Percentiles rank a stretch among this genome's conserved stretches.
These are phyloP conservation scores for Bodo saltans DNA, from an alignment of 78 protist species.

Conservation along the genomic window DNA sequence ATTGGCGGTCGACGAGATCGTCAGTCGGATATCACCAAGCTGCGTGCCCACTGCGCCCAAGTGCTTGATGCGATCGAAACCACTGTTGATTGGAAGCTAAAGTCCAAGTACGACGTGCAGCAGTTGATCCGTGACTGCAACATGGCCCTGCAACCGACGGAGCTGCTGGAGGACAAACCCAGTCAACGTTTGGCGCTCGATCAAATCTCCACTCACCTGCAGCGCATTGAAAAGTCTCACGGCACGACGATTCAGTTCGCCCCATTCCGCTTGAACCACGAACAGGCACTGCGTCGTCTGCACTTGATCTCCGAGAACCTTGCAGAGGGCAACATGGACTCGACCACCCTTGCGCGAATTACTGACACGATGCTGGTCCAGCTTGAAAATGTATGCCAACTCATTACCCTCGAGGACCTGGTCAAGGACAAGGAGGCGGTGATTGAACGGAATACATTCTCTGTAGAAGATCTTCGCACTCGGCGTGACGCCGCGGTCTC, in stretches of 20 bases:
- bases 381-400: not conserved
- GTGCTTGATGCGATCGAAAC: not conserved
- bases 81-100: conserved; percentile 7
- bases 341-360: conserved; percentile 1
- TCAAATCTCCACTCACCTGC: not conserved
- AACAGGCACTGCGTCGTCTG: not conserved
- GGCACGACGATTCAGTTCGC: not conserved
- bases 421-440: not conserved
- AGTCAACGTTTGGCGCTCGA: not conserved
- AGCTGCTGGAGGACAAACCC: not conserved
- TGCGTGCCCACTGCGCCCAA: conserved; percentile 1
- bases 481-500: not conserved
- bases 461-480: not conserved
- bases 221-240: not conserved
- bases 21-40: not conserved
- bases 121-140: not conserved
- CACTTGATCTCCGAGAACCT: not conserved
- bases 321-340: not conserved
- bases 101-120: conserved; percentile 2
- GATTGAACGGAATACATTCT: not conserved
- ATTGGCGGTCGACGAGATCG: not conserved
- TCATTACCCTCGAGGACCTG: not conserved
- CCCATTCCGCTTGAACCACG: not conserved
- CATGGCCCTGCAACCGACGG: not conserved
- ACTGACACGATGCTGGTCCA: conserved; percentile 19